Evolutionary conservation across 1,139 yeast genomes (phyloP), one percentile per base, ranked within the genome.

Genomic region (Tardiomyces depauwii): DNA sequence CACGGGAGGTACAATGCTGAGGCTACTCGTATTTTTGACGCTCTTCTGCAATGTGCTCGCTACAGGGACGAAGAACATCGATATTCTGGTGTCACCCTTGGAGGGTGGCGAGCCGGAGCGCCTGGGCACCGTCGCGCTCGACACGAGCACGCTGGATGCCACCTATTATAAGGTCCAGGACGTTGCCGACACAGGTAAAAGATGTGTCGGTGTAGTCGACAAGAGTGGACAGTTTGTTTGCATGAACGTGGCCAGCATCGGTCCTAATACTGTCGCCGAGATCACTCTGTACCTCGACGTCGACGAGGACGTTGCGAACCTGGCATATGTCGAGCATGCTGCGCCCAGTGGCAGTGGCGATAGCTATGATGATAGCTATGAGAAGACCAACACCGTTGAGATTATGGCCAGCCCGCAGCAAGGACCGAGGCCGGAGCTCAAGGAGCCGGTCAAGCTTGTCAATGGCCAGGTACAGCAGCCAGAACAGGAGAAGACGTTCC

Each of bases 401-500:
- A 50, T 47, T 7, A 18, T 27, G 4, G 30, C 48, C 1, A 12
- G 19, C 14, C 51, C 46, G 28, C 44, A 42, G 13, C 14, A 6
- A 47, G 40, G 64, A 4, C 63, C 62, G 6, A 36, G 33, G 14
- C 60, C 63, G 0, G 48, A 44, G 30, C 44, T 58, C 40, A 54
- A 55, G 45, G 53, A 53, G 42, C 62, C 63, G 3, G 49, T 62
- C 11, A 52, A 51, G 43, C 49, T 64, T 16, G 62, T 58, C 2
- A 57, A 58, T 41, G 59, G 55, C 47, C 52, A 60, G 39, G 47
- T 56, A 18, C 55, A 57, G 2, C 58, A 54, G 39, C 57, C 53
- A 18, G 60, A 54, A 44, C 53, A 47, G 1, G 60, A 56, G 38
- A 57, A 62, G 51, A 45, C 65, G 14, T 65, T 67, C 45, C 41